phyloP scores from a whole-genome alignment of 805 yeast genomes.

The Lipomyces japonicus region DNA sequence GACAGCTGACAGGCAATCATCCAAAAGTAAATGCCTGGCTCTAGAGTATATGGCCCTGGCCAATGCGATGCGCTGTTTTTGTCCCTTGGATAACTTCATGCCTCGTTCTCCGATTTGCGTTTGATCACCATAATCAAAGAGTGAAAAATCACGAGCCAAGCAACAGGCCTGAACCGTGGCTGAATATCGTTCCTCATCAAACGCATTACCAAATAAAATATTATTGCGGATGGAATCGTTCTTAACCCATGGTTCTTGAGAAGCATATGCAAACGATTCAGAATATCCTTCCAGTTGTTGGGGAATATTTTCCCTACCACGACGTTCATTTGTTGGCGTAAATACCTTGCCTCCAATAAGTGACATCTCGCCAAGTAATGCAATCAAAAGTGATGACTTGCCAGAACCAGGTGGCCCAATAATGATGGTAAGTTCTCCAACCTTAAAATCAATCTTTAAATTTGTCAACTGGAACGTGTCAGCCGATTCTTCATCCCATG shows the following conservation, averaged over 20 bases:
- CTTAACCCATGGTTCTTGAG: conserved; percentile 94
- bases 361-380: conserved; percentile 92
- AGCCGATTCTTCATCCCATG: conserved; percentile 61
- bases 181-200: conserved; percentile 67
- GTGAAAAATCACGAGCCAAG: conserved; percentile 77
- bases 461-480: conserved; percentile 73
- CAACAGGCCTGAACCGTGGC: conserved; percentile 88
- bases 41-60: conserved; percentile 92
- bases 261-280: conserved; percentile 91
- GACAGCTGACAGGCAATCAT: conserved; percentile 94
- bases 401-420: conserved; percentile 96
- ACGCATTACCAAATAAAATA: conserved; percentile 72
- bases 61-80: conserved; percentile 90
- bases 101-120: conserved; percentile 98
- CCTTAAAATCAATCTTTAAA: conserved; percentile 61
- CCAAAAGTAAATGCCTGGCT: conserved; percentile 75
- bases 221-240: conserved; percentile 86
- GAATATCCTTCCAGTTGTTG: conserved; percentile 65
- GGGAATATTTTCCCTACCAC: background rate
- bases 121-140: conserved; percentile 81
- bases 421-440: conserved; percentile 81
- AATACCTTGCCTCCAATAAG: conserved; percentile 56
- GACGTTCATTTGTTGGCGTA: conserved; percentile 44
- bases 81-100: conserved; percentile 93
- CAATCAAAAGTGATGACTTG: conserved; percentile 84